Evolutionary conservation across 495 filamentous ascomycete species (phyloP).

Genomic region (Penicillium odoratum): DNA sequence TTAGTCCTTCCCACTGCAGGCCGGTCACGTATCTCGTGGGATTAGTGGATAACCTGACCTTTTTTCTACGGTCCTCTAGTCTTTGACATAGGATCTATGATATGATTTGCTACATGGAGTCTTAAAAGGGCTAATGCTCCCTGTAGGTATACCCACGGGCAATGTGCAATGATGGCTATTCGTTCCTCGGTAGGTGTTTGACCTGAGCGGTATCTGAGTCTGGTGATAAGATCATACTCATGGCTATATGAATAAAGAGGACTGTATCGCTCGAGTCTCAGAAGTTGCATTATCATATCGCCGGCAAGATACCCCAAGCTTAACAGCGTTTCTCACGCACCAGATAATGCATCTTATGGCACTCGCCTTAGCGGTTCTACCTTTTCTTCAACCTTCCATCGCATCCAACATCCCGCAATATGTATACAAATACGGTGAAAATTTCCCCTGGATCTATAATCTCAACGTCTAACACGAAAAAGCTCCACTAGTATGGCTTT

Average conservation of each 20-base stretch:
- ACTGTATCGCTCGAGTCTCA: not conserved
- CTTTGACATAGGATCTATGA: not conserved
- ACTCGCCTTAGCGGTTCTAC: constrained; percentile 9
- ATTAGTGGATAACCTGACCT: not conserved
- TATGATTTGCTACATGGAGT: not conserved
- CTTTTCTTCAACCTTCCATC: not conserved
- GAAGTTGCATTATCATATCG: no score
- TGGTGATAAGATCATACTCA: not conserved
- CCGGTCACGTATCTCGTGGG: not conserved
- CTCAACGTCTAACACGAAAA: not conserved
- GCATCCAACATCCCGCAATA: constrained; percentile 26
- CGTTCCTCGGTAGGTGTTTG: not conserved
- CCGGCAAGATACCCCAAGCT: no score
- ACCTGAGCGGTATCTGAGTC: not conserved
- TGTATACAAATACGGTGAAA: constrained; percentile 31
- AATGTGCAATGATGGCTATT: not conserved
- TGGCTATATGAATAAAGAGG: not conserved
- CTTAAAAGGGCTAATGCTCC: not conserved
- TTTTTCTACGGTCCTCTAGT: not conserved
- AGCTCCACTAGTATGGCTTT: constrained; percentile 56
- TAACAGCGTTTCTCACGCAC: constrained; percentile 11
- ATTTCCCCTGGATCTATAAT: not conserved
- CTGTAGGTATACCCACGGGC: not conserved
- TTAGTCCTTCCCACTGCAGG: not conserved
- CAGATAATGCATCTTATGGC: constrained; percentile 10